Percentiles rank a stretch among this genome's conserved stretches.
phyloP scores from a whole-genome alignment of 2,329 filamentous ascomycete genomes.

The Lecanicillium sp. region DNA sequence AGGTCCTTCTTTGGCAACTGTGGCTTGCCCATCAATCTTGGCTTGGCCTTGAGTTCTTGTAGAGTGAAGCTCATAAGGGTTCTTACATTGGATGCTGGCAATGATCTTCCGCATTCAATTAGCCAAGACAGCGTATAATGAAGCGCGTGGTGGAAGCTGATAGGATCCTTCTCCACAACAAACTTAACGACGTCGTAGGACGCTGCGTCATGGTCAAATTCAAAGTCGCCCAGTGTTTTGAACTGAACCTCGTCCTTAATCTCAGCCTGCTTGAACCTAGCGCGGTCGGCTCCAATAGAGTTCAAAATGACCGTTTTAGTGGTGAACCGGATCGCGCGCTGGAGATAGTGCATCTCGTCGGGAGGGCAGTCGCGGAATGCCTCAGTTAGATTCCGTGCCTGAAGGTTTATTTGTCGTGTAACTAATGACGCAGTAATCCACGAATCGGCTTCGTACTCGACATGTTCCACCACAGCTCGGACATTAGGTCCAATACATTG shows the following conservation, averaged over 20 bases:
- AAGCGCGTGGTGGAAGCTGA: constrained; percentile 95
- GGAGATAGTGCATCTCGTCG: constrained; percentile 59
- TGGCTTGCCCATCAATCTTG: constrained; percentile 52
- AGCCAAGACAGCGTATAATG: constrained; percentile 97
- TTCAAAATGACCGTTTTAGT: constrained; percentile 82
- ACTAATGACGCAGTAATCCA: constrained; percentile 97
- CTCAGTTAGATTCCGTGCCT: constrained; percentile 82
- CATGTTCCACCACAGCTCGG: constrained; percentile 83
- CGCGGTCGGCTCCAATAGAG: constrained; percentile 80
- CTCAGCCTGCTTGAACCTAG: constrained; percentile 77
- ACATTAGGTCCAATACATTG: constrained; percentile 96
- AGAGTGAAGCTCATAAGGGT: constrained; percentile 64
- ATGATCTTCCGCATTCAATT: constrained; percentile 75
- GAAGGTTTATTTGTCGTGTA: constrained; percentile 86
- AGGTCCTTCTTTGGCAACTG: constrained; percentile 48
- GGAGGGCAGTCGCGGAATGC: constrained; percentile 65
- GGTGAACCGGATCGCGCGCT: constrained; percentile 61
- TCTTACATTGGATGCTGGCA: constrained; percentile 59
- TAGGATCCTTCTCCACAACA: constrained; percentile 76
- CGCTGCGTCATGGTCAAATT: constrained; percentile 57
- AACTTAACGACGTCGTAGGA: constrained; percentile 73
- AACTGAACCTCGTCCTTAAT: constrained; percentile 81
- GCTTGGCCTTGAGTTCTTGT: constrained; percentile 58
- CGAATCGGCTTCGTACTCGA: constrained; percentile 95
- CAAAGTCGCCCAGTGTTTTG: constrained; percentile 68